A percentile compares a stretch with the other conserved stretches of the same genome.
Evolutionary conservation across 805 yeast genomes (phyloP).

Genomic region (Pichia thaimueangensis): DNA sequence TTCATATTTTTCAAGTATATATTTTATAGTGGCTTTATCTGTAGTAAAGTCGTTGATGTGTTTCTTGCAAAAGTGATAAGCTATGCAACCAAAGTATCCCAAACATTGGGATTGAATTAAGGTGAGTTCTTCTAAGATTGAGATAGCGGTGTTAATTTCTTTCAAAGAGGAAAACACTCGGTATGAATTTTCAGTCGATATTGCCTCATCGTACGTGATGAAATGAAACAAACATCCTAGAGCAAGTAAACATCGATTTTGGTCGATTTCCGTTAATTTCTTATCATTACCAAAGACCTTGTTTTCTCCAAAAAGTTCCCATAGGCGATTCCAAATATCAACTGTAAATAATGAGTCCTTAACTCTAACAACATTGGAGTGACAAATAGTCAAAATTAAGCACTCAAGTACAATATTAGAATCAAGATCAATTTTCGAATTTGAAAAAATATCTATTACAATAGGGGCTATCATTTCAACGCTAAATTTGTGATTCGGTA

Average conservation of each 20-base stretch:
- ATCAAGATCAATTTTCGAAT: no score
- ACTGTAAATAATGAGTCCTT: not conserved
- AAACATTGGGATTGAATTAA: constrained; percentile 18
- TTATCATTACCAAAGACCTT: not conserved
- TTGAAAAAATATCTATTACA: no score
- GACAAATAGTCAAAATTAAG: not conserved
- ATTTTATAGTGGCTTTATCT: no score
- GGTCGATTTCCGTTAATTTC: not conserved
- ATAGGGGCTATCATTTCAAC: no score
- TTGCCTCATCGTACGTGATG: constrained; percentile 8
- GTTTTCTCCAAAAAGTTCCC: not conserved
- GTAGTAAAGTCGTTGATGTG: no score
- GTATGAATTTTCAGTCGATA: no score
- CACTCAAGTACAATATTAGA: not conserved
- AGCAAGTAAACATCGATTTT: constrained; percentile 14
- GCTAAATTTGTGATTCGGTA: no score
- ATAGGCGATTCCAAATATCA: not conserved
- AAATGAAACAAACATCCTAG: constrained; percentile 18
- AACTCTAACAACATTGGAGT: not conserved
- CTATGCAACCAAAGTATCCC: constrained; percentile 22
- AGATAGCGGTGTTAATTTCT: no score
- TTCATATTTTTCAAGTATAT: no score
- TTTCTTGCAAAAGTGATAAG: constrained; percentile 1
- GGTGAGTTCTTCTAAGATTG: no score
- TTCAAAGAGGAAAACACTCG: no score